Conservation (phyloP, 345 rosid species). For the Pistacia integerrima region DNA sequence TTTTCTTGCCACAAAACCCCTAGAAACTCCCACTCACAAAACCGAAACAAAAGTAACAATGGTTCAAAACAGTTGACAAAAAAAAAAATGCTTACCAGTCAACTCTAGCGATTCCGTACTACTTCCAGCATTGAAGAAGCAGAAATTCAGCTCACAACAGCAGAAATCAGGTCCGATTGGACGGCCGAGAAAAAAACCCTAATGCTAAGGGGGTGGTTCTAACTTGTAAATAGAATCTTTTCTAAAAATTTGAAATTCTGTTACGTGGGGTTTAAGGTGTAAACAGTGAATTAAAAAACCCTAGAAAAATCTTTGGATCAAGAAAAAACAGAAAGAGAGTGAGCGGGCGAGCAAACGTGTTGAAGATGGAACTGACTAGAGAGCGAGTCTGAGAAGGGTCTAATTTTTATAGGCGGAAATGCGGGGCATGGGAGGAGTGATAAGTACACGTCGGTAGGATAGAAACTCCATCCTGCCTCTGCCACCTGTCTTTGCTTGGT, state of each 20-base stretch:
- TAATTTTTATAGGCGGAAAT: neutral
- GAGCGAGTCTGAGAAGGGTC: neutral
- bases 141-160: neutral
- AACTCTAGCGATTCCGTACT: neutral
- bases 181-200: neutral
- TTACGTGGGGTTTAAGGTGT: neutral
- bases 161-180: neutral
- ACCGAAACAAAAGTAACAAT: neutral
- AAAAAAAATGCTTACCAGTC: constrained; percentile 1
- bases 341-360: too few relatives aligned
- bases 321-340: neutral
- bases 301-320: neutral
- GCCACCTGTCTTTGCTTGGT: neutral
- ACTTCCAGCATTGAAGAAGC: constrained; percentile 1
- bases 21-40: neutral
- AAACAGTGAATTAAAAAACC: neutral
- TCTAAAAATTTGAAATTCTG: neutral
- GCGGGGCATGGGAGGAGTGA: neutral
- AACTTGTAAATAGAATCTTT: too few relatives aligned
- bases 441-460: neutral
- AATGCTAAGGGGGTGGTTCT: neutral
- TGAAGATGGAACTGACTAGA: neutral
- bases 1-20: neutral
- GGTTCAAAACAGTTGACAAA: neutral
- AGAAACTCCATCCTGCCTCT: neutral